Conservation (phyloP, 208 protist genomes). For the Trypanosoma rangeli region DNA sequence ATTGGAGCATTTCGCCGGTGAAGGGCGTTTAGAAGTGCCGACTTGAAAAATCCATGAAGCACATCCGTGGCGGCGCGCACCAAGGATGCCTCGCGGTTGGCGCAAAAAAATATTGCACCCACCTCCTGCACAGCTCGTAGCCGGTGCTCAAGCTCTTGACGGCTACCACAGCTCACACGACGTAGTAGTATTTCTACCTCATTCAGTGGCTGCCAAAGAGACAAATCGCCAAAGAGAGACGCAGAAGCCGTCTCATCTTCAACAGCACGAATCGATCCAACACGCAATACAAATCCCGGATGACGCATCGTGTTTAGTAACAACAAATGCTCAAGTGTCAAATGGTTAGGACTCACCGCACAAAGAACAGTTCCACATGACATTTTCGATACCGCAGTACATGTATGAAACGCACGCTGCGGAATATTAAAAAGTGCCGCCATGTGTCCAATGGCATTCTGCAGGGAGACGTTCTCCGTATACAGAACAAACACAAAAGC, state of each 20-base stretch:
- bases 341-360: constrained; percentile 48
- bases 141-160: constrained; percentile 59
- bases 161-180: constrained; percentile 47
- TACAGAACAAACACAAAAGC: constrained; percentile 84
- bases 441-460: constrained; percentile 81
- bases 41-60: constrained; percentile 81
- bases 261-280: constrained; percentile 64
- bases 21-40: constrained; percentile 76
- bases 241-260: constrained; percentile 8
- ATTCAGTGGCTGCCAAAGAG: constrained; percentile 75
- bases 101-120: constrained; percentile 81
- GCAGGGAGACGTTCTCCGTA: constrained; percentile 75
- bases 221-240: constrained; percentile 53
- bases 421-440: constrained; percentile 67
- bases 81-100: constrained; percentile 70
- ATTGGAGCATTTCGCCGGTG: constrained; percentile 57
- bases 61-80: constrained; percentile 80
- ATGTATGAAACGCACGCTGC: constrained; percentile 53
- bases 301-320: constrained; percentile 87
- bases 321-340: constrained; percentile 71
- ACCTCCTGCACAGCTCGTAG: constrained; percentile 60
- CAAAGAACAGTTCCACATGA: constrained; percentile 69
- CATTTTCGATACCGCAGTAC: constrained; percentile 80
- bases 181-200: constrained; percentile 69
- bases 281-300: constrained; percentile 82